Percentiles rank a stretch among this genome's conserved stretches.
phyloP scores from a whole-genome alignment of 495 filamentous ascomycete species.

The Immersiella caudata region DNA sequence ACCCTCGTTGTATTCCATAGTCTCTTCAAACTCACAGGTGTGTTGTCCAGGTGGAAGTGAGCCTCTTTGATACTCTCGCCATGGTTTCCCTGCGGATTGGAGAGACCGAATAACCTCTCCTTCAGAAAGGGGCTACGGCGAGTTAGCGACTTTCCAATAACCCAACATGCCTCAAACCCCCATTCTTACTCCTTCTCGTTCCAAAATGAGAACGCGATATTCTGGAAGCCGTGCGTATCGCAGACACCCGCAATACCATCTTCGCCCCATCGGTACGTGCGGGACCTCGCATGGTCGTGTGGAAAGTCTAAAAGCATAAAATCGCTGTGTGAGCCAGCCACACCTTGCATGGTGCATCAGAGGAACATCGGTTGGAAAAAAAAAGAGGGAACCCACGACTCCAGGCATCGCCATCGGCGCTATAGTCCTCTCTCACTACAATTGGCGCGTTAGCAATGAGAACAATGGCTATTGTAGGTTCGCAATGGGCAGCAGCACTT shows the following conservation, averaged over 20 bases:
- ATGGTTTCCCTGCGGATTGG: constrained; percentile 95
- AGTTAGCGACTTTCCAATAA: constrained; percentile 14
- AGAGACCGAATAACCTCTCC: constrained; percentile 89
- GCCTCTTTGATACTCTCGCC: constrained; percentile 95
- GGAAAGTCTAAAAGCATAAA: constrained; percentile 69
- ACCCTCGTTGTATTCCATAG: not conserved
- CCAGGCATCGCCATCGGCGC: constrained; percentile 87
- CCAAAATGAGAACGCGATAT: constrained; percentile 96
- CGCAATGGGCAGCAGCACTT: constrained; percentile 31
- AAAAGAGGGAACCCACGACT: constrained; percentile 69
- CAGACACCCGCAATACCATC: constrained; percentile 96
- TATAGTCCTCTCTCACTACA: constrained; percentile 91
- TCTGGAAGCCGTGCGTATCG: constrained; percentile 85
- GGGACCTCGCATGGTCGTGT: constrained; percentile 85
- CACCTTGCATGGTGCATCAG: not conserved
- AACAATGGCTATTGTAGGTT: constrained; percentile 4
- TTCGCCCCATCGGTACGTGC: constrained; percentile 92
- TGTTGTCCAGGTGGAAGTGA: constrained; percentile 96
- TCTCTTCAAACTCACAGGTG: constrained; percentile 53
- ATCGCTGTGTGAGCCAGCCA: constrained; percentile 13
- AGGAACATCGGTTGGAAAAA: not conserved
- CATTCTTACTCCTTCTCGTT: constrained; percentile 84
- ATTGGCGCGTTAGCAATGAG: constrained; percentile 28
- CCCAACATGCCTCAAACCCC: not conserved
- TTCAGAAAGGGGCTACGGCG: constrained; percentile 78